Percentiles rank a stretch among this genome's conserved stretches.
These are phyloP conservation scores for Xylaria sp. DNA, from an alignment of 2,329 filamentous ascomycete species.

Conservation along the genomic window DNA sequence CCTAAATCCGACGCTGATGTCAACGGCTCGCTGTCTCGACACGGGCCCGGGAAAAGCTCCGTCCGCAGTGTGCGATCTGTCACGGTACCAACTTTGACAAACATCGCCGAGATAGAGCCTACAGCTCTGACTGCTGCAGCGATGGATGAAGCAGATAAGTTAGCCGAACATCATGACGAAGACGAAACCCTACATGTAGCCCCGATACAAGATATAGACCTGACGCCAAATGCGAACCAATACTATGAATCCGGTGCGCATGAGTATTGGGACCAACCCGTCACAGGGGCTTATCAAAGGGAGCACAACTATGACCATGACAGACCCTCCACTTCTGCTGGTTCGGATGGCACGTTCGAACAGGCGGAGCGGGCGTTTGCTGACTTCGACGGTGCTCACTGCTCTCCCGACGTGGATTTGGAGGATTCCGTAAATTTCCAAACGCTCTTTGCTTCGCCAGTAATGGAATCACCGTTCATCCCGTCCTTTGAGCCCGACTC, in stretches of 20 bases:
- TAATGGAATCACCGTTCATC: slow-evolving; percentile 40
- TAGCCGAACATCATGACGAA: slow-evolving; percentile 50
- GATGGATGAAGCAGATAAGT: slow-evolving; percentile 65
- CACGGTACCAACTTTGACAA: slow-evolving; percentile 63
- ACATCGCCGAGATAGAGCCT: slow-evolving; percentile 68
- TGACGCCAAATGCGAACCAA: slow-evolving; percentile 46
- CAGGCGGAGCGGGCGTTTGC: slow-evolving; percentile 75
- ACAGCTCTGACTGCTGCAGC: slow-evolving; percentile 62
- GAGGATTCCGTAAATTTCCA: slow-evolving; percentile 45
- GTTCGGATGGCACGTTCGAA: slow-evolving; percentile 70
- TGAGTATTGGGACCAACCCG: slow-evolving; percentile 49
- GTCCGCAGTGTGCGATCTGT: slow-evolving; percentile 61
- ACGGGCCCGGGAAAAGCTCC: slow-evolving; percentile 67
- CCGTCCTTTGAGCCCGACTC: slow-evolving; percentile 40
- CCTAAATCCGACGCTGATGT: slow-evolving; percentile 56
- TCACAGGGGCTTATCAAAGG: slow-evolving; percentile 37
- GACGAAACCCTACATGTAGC: slow-evolving; percentile 50
- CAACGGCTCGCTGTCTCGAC: slow-evolving; percentile 58
- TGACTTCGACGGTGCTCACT: slow-evolving; percentile 86
- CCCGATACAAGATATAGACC: slow-evolving; percentile 44
- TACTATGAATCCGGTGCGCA: slow-evolving; percentile 41
- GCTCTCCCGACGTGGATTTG: slow-evolving; percentile 63
- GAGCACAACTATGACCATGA: slow-evolving; percentile 42
- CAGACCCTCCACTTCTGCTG: slow-evolving; percentile 62
- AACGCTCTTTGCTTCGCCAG: slow-evolving; percentile 41